Percentiles rank a stretch among this genome's conserved stretches.
Evolutionary conservation across 768 basidiomycete species (phyloP).

Genomic region (Termitomyces sp.): DNA sequence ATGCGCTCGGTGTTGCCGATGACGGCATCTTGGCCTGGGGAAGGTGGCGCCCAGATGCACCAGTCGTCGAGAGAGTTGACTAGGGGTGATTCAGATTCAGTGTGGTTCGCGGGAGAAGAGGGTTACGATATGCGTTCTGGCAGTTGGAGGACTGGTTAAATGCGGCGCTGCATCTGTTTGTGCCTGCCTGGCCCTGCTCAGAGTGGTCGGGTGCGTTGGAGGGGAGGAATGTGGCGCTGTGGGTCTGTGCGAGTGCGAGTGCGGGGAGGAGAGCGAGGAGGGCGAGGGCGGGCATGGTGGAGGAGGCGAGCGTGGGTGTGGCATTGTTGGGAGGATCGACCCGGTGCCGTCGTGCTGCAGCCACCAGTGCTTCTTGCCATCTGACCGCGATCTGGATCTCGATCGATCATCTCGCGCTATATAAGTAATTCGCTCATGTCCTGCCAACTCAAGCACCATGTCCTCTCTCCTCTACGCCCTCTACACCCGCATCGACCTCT

Average conservation of each 20-base stretch:
- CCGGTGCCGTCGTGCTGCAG: neutral
- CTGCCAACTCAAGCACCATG: no score
- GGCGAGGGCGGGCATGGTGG: neutral
- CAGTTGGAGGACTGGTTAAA: slow-evolving; percentile 58
- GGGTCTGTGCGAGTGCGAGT: slow-evolving; percentile 20
- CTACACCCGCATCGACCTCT: slow-evolving; percentile 23
- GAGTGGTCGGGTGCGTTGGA: slow-evolving; percentile 44
- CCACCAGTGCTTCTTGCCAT: no score
- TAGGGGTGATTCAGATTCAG: slow-evolving; percentile 27
- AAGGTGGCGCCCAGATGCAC: slow-evolving; percentile 44
- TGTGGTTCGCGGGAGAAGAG: neutral
- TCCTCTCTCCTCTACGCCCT: slow-evolving; percentile 15
- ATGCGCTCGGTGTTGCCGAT: slow-evolving; percentile 55
- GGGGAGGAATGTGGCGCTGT: slow-evolving; percentile 50
- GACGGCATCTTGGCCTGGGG: slow-evolving; percentile 46
- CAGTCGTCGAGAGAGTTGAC: slow-evolving; percentile 59
- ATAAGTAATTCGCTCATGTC: no score
- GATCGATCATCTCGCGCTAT: no score
- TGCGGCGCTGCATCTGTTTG: slow-evolving; percentile 62
- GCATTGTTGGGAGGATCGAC: neutral
- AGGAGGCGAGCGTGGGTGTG: neutral
- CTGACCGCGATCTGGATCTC: no score
- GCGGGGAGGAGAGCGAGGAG: neutral
- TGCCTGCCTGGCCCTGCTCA: slow-evolving; percentile 60
- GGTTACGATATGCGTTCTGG: slow-evolving; percentile 60